Percentiles rank a stretch among this genome's conserved stretches.
Conservation (phyloP, 192 early-diverging fungal species). For the Lunasporangiospora selenospora region DNA sequence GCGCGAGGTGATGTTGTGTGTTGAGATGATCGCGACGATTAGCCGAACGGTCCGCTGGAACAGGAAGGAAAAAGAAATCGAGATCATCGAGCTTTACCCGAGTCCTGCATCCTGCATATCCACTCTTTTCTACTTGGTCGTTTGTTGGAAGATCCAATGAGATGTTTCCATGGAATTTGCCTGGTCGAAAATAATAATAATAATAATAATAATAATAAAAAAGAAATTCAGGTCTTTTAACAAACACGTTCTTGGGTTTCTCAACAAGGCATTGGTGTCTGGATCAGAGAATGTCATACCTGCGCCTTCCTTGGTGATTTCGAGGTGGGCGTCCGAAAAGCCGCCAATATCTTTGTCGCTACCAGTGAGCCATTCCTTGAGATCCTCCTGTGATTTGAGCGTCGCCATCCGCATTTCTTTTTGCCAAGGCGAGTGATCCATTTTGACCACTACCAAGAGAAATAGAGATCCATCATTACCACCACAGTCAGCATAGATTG, state of each 20-base stretch:
- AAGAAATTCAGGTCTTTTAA: no score
- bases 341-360: slow-evolving; percentile 93
- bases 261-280: neutral
- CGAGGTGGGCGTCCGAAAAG: slow-evolving; percentile 34
- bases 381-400: slow-evolving; percentile 65
- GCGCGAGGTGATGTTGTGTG: neutral
- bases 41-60: neutral
- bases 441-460: slow-evolving; percentile 29
- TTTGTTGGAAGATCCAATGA: slow-evolving; percentile 81
- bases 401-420: slow-evolving; percentile 74
- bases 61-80: neutral
- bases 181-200: slow-evolving; percentile 8
- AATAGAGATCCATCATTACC: neutral
- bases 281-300: slow-evolving; percentile 1
- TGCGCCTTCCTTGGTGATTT: slow-evolving; percentile 54
- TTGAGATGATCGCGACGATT: slow-evolving; percentile 3
- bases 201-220: no score
- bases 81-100: no score
- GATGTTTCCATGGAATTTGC: slow-evolving; percentile 82
- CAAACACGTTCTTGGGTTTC: neutral
- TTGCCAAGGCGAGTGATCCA: slow-evolving; percentile 65
- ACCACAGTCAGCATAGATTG: no score
- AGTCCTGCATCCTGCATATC: slow-evolving; percentile 91
- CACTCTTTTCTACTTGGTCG: slow-evolving; percentile 70
- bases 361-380: slow-evolving; percentile 82